Evolutionary conservation across 352 stramenopile species (phyloP), one percentile per base, ranked within the genome.

Genomic region (Pelagophyceae sp.): DNA sequence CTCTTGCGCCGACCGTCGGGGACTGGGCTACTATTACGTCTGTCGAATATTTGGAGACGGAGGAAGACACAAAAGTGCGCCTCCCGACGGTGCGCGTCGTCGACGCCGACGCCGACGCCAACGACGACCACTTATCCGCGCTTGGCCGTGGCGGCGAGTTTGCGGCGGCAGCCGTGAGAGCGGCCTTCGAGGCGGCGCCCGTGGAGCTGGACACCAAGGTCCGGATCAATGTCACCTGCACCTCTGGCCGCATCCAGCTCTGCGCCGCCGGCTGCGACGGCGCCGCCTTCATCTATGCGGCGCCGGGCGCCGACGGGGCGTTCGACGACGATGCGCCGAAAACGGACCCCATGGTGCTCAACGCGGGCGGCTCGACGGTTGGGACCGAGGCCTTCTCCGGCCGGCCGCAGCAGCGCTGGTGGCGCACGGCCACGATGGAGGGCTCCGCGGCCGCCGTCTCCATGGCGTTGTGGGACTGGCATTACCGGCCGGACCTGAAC

Each of bases 401-500:
- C 5, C 29, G 29, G 29, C 61, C 61, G 19, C 11, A 27, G 20
- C 67, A 40, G 38, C 33, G 38, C 2, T 74, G 67, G 67, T 74
- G 67, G 67, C 11, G 15, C 11, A 35, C 19, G 5, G 67, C 67
- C 23, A 50, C 33, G 35, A 33, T 74, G 6, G 17, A 37, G 11
- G 67, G 67, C 27, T 38, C 67, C 5, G 67, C 67, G 5, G 67
- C 67, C 5, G 38, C 33, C 2, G 35, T 74, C 2, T 60, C 33
- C 33, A 19, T 5, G 38, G 67, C 67, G 23, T 37, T 74, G 15
- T 74, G 67, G 67, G 67, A 74, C 38, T 25, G 6, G 67, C 67
- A 74, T 37, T 74, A 74, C 38, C 58, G 67, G 67, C 67, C 67
- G 23, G 38, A 51, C 67, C 29, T 74, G 2, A 74, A 74, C 67